These are phyloP conservation scores for Diphasiastrum complanatum DNA, from an alignment of 83 land plant genomes.

Conservation along the genomic window DNA sequence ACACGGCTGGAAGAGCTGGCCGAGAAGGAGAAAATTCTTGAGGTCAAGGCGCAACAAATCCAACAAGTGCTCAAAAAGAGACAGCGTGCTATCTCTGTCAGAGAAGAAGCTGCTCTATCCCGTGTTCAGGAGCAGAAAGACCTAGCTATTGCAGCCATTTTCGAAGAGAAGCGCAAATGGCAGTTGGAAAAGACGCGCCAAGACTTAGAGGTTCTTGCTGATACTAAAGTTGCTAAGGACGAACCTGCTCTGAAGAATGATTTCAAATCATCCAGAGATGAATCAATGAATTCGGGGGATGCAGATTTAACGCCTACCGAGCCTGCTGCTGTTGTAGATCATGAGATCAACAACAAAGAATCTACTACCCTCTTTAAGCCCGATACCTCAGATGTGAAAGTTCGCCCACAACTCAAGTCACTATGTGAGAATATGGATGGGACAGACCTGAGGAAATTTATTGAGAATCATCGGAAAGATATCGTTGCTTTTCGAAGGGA, in stretches of 20 bases:
- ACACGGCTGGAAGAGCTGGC: neutral
- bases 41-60: neutral
- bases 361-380: neutral
- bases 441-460: no score
- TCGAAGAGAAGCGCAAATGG: no score
- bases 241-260: neutral
- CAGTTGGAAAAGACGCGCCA: neutral
- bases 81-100: neutral
- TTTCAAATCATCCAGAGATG: neutral
- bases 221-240: neutral
- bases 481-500: neutral
- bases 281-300: neutral
- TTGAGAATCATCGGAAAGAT: no score
- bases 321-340: neutral
- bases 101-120: constrained; percentile 1
- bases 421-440: constrained; percentile 11
- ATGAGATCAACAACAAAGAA: neutral
- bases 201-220: neutral
- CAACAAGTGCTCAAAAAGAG: neutral
- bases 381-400: neutral
- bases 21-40: neutral
- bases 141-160: constrained; percentile 2
- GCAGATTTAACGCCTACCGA: neutral
- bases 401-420: constrained; percentile 6
- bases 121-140: constrained; percentile 3